Base-by-base conservation (phyloP, 1,284 basidiomycete genomes). In the Austropuccinia psidii region DNA sequence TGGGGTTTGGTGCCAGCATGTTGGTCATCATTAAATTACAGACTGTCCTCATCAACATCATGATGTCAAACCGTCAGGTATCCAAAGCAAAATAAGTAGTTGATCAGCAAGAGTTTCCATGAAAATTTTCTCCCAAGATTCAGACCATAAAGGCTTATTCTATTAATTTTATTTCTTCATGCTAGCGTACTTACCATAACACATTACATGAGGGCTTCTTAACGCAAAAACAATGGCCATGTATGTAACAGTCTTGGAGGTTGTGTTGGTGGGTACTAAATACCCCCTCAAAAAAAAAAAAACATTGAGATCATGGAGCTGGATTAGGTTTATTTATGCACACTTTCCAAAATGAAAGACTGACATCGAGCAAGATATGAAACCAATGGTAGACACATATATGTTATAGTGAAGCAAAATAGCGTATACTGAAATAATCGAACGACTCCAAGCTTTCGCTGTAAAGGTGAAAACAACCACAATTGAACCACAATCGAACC, bases 401-500 rank as follows among this genome's bases (percentile, higher is more conserved):
- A 43, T 37, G 57, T 50, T 24, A 72, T 50, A 8, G 57, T 60
- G 11, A 72, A 61, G 45, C 47, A 21, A 17, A 41, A 21, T 21
- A 60, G 43, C 29, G 43, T 50, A 17, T 24, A 52, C 57, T 72
- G 55, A 31, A 57, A 72, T 41, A 72, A 43, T 37, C 33, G 60
- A 7, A 61, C 41, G 15, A 57, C 57, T 17, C 68, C 68, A 43
- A 72, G 33, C 31, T 35, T 45, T 29, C 68, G 33, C 41, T 72
- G 55, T 0, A 72, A 43, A 15, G 68, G 41, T 35, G 68, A 45
- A 41, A 72, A 72, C 33, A 72, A 8, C 33, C 52, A 72, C n/a
- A 72, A 49, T 57, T 72, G 68, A 27, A 61, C 55, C 17, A 61
- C 33, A n/a, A 72, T 60, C n/a, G 45, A 33, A 21, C 68, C 68